These are phyloP conservation scores for Atkinsonella texensis DNA, from an alignment of 2,329 filamentous ascomycete species.

Conservation along the genomic window DNA sequence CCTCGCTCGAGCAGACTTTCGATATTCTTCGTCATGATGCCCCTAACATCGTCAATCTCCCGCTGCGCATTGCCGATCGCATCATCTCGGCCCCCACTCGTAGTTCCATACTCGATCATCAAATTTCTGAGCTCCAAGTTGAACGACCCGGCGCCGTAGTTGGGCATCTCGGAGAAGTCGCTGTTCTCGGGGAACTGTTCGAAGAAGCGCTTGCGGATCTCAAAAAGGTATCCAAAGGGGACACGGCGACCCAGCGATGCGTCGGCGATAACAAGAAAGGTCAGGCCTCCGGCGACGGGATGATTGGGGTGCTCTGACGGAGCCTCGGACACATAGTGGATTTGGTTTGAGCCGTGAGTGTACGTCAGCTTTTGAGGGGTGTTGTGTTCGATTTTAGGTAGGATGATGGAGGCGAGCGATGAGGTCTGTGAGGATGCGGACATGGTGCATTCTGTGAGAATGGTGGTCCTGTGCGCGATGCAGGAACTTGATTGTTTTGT, in stretches of 20 bases:
- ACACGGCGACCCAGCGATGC: conserved; percentile 73
- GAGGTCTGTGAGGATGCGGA: conserved; percentile 74
- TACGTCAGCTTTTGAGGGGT: conserved; percentile 82
- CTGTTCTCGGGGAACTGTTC: conserved; percentile 52
- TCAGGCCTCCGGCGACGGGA: conserved; percentile 65
- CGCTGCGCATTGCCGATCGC: conserved; percentile 71
- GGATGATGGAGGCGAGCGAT: conserved; percentile 81
- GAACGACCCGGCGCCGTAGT: conserved; percentile 84
- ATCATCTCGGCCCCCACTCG: conserved; percentile 62
- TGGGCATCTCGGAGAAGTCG: conserved; percentile 66
- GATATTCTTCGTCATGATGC: conserved; percentile 94
- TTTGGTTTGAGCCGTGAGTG: conserved; percentile 81
- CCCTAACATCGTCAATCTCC: conserved; percentile 85
- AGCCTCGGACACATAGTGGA: conserved; percentile 88
- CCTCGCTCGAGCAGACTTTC: conserved; percentile 80
- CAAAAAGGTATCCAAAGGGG: conserved; percentile 83
- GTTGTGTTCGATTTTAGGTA: conserved; percentile 83
- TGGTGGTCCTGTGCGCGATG: conserved; percentile 86
- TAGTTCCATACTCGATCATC: conserved; percentile 77
- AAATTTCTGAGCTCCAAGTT: conserved; percentile 65
- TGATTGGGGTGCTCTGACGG: conserved; percentile 50
- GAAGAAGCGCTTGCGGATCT: conserved; percentile 82
- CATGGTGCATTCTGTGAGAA: conserved; percentile 84
- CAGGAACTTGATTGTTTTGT: conserved; percentile 47
- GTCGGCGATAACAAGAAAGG: conserved; percentile 82